phyloP scores from a whole-genome alignment of 495 filamentous ascomycete genomes.

The Hyaloscypha finlandica region DNA sequence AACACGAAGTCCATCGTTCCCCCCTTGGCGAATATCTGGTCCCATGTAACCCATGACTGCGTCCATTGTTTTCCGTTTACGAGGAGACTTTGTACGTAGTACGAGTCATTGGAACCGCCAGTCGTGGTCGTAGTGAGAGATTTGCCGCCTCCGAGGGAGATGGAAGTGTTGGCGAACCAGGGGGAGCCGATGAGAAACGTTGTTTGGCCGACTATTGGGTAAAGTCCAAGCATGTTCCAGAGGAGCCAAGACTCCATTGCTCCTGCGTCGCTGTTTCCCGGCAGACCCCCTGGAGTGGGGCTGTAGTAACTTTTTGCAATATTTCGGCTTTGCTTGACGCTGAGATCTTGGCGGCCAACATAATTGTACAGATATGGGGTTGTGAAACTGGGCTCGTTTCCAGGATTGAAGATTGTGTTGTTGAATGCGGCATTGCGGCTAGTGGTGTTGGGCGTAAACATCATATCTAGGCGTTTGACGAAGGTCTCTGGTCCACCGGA shows the following conservation, averaged over 20 bases:
- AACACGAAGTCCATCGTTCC: constrained; percentile 64
- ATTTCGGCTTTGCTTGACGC: constrained; percentile 54
- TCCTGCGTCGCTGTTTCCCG: constrained; percentile 69
- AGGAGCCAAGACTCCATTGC: constrained; percentile 71
- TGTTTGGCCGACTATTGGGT: constrained; percentile 64
- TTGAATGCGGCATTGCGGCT: constrained; percentile 39
- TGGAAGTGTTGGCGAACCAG: constrained; percentile 59
- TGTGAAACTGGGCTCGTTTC: constrained; percentile 71
- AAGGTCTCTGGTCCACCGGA: constrained; percentile 61
- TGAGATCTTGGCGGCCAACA: constrained; percentile 59
- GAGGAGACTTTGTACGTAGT: constrained; percentile 56
- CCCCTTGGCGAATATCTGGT: constrained; percentile 63
- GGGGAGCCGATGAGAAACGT: constrained; percentile 65
- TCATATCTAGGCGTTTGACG: constrained; percentile 59
- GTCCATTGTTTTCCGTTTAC: constrained; percentile 53
- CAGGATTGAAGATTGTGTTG: constrained; percentile 65
- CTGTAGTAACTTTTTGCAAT: constrained; percentile 59
- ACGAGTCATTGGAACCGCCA: constrained; percentile 47
- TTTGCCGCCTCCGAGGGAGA: constrained; percentile 56
- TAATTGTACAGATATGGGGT: constrained; percentile 68
- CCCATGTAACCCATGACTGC: constrained; percentile 63
- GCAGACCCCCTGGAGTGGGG: constrained; percentile 53
- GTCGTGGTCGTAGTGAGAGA: constrained; percentile 56
- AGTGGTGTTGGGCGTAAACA: constrained; percentile 44
- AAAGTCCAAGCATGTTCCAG: constrained; percentile 72